Evolutionary conservation across 345 rosid genomes (phyloP).

Genomic region (Citrus cavaleriei): DNA sequence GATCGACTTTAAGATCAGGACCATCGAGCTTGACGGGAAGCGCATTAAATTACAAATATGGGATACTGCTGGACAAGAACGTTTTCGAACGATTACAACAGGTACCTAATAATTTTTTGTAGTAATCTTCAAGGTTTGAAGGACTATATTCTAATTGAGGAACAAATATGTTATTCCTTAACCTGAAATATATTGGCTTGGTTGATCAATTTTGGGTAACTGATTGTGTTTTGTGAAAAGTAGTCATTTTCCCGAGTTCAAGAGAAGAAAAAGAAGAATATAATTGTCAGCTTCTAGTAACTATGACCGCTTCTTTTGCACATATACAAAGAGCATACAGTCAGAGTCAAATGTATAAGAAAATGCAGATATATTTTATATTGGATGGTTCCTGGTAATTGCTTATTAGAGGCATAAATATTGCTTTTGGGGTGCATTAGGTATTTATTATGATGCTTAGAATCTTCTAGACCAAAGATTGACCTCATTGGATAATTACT

Average conservation of each 20-base stretch:
- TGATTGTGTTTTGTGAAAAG: not conserved
- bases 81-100: slow-evolving; percentile 54
- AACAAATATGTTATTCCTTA: not conserved
- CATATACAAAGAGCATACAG: not conserved
- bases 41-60: slow-evolving; percentile 74
- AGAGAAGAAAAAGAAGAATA: not conserved
- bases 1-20: slow-evolving; percentile 70
- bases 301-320: not conserved
- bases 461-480: not conserved
- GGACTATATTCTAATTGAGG: not conserved
- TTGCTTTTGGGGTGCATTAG: not conserved
- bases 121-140: not conserved
- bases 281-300: not conserved
- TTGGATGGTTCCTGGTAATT: not conserved
- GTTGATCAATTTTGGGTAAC: not conserved
- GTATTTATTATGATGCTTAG: not conserved
- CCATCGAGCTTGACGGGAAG: slow-evolving; percentile 69
- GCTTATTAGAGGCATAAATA: not conserved
- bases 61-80: slow-evolving; percentile 69
- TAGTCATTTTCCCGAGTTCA: not conserved
- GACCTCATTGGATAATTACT: not conserved
- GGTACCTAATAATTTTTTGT: slow-evolving; percentile 21
- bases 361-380: not conserved
- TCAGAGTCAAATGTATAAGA: not conserved
- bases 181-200: not conserved